Evolutionary conservation across 306 rosid genomes (phyloP), one percentile per base, ranked within the genome.

Genomic region (Cucurbita argyrosperma): DNA sequence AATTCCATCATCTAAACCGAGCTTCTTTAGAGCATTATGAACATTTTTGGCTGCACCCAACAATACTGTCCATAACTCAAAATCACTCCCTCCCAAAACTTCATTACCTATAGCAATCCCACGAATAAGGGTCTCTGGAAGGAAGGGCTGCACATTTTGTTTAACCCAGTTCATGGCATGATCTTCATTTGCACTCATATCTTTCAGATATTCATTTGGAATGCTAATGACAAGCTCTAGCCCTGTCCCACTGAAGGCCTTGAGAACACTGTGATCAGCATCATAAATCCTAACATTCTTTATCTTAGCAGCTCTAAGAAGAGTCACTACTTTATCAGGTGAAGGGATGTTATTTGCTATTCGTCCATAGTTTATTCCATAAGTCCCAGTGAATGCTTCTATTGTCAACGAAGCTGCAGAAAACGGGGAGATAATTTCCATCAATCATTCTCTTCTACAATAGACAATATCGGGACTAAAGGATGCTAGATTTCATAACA

Each of bases 41-140:
- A 92, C 82, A 75, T 92, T 90, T 83, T 90, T 90, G 5, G 52
- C 93, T 10, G 96, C 93, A 51, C 92, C 96, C 76, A 92, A 69
- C 49, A 92, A 90, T 74, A 74, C 83, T 42, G 81, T 88, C 86
- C 83, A 82, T 71, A 71, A 35, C 55, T 75, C 83, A 37, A 5
- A 14, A 77, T 92, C 91, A 10, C 9, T 3, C 62, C 90, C 93
- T 58, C 96, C 98, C 66, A 90, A 77, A 53, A 90, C 90, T 81
- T 93, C 97, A 52, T 90, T 93, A 21, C 97, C 98, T 23, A 93
- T 82, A 1, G 94, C 97, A 61, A 93, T 90, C 71, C 97, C 98
- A 12, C 82, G 70, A 59, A 93, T 90, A 13, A 71, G 84, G 4
- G 98, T 93, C 35, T 57, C 81, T 0, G 94, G 96, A 76, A 90